phyloP scores from a whole-genome alignment of 768 basidiomycete species.

The Lactifluus hygrophoroides region DNA sequence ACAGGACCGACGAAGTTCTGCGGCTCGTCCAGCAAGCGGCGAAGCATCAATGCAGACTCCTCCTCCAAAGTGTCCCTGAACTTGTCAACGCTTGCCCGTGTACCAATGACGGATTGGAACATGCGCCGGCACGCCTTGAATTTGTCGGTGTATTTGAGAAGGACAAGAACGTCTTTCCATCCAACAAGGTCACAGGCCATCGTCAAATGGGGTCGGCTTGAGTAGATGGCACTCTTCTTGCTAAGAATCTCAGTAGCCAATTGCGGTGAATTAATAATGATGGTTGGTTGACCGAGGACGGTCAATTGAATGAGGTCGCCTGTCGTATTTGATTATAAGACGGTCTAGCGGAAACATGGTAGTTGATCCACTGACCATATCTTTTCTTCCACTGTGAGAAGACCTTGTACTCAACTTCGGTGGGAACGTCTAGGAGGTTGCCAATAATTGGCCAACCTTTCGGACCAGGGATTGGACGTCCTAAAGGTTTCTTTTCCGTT shows the following conservation, averaged over 20 bases:
- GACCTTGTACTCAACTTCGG: constrained; percentile 14
- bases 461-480: constrained; percentile 14
- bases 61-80: constrained; percentile 18
- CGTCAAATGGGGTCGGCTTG: constrained; percentile 19
- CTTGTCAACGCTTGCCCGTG: constrained; percentile 13
- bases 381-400: constrained; percentile 15
- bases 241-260: constrained; percentile 21
- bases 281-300: constrained; percentile 21
- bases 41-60: constrained; percentile 15
- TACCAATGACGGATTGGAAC: constrained; percentile 20
- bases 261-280: constrained; percentile 23
- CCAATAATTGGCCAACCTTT: constrained; percentile 20
- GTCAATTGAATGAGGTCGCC: constrained; percentile 23
- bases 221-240: constrained; percentile 25
- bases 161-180: constrained; percentile 19
- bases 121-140: constrained; percentile 21
- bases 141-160: constrained; percentile 20
- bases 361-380: constrained; percentile 11
- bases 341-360: background rate
- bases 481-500: constrained; percentile 11
- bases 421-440: constrained; percentile 20
- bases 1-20: constrained; percentile 17
- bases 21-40: constrained; percentile 18
- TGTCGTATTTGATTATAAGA: background rate
- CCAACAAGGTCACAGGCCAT: constrained; percentile 22